phyloP scores from a whole-genome alignment of 1,139 yeast genomes.

The Yamadazyma diddensiae region DNA sequence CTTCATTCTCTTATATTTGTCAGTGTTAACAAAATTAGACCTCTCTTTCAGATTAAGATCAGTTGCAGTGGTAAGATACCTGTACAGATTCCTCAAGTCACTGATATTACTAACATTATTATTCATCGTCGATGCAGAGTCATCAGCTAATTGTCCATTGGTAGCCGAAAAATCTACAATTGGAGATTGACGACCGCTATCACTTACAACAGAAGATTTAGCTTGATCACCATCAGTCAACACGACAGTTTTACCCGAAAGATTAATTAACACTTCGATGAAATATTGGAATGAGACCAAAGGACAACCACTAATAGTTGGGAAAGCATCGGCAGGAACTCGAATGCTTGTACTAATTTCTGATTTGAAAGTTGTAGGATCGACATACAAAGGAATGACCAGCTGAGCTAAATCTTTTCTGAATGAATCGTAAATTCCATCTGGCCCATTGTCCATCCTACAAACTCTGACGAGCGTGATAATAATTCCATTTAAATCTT shows the following conservation, averaged over 20 bases:
- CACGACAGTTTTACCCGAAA: slow-evolving; percentile 43
- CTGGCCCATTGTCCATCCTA: slow-evolving; percentile 67
- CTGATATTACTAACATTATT: slow-evolving; percentile 9
- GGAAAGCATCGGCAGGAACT: slow-evolving; percentile 84
- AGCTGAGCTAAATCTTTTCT: slow-evolving; percentile 82
- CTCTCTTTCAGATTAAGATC: slow-evolving; percentile 33
- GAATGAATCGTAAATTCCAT: slow-evolving; percentile 67
- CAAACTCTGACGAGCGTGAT: slow-evolving; percentile 81
- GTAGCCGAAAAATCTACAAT: slow-evolving; percentile 13
- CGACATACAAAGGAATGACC: slow-evolving; percentile 74
- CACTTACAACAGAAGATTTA: slow-evolving; percentile 8
- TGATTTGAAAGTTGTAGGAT: slow-evolving; percentile 58
- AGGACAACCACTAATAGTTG: slow-evolving; percentile 74
- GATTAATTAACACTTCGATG: slow-evolving; percentile 74
- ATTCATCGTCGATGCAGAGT: background rate
- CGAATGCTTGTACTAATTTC: slow-evolving; percentile 62
- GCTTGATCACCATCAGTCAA: slow-evolving; percentile 27
- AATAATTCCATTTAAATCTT: slow-evolving; percentile 73
- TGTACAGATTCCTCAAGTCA: slow-evolving; percentile 34
- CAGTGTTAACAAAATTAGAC: slow-evolving; percentile 68
- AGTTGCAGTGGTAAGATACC: slow-evolving; percentile 19
- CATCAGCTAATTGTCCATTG: slow-evolving; percentile 1
- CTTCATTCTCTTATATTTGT: slow-evolving; percentile 65
- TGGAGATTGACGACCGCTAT: slow-evolving; percentile 14
- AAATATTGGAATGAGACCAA: slow-evolving; percentile 81